Evolutionary conservation across 352 stramenopile genomes (phyloP), one percentile per base, ranked within the genome.

Genomic region (Hyaloperonospora brassicae): DNA sequence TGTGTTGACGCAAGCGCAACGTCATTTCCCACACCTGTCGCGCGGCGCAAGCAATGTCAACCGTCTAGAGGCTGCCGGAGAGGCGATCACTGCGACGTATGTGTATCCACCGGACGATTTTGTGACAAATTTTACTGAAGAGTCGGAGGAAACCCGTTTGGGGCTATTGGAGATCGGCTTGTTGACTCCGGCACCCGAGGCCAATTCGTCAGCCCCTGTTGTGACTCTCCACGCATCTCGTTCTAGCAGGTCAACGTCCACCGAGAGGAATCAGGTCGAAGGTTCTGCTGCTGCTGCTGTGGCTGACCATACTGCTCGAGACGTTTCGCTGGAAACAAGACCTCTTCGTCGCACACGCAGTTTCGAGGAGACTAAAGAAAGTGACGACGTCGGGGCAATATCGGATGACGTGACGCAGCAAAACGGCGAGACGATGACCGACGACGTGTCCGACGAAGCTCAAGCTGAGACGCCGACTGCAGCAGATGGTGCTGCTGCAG

Each of bases 81-180:
- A 69, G 49, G 36, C 23, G 57, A 36, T 22, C 22, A 64, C 38
- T n/a, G 50, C 52, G 1, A 34, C 67, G 25, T 72, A 72, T 38
- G 46, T 59, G 24, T 87, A 83, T 53, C 75, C 75, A 35, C 73
- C 77, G 0, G 73, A 74, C 35, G 80, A 87, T 36, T 84, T 83
- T 22, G 59, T 83, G 42, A 51, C 68, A 36, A 72, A 55, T 55
- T 76, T 79, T 48, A 60, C 51, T 35, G 55, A 62, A 23, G 65
- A 74, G 24, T 51, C 63, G 5, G 66, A 72, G 30, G 66, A 78
- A 40, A 61, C 53, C 21, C 64, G 69, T 5, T 52, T 76, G 23
- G 54, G 35, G 22, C 27, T 70, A 40, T 36, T 72, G n/a, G 57
- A 70, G 13, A 61, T 64, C 53, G 57, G 24, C 1, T 51, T 72